Conservation (phyloP, 306 rosid species). For the Lathyrus oleraceus region DNA sequence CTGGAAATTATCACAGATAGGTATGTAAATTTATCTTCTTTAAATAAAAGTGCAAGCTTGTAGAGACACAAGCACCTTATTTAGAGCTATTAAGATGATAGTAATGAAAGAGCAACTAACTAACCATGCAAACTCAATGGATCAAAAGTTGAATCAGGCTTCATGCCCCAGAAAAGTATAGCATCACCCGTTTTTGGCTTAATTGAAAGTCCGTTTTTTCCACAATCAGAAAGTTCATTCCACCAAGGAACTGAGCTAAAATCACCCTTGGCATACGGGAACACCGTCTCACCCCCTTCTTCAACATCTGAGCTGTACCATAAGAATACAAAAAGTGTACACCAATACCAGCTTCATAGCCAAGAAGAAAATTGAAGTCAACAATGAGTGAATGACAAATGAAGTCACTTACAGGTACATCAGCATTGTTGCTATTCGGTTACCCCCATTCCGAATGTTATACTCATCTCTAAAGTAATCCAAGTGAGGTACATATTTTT, state of each 20-base stretch:
- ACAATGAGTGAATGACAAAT: no score
- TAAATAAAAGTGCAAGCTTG: constrained; percentile 9
- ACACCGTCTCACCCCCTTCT: constrained; percentile 99
- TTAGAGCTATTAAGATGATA: background rate
- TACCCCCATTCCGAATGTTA: constrained; percentile 75
- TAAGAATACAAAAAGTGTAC: constrained; percentile 27
- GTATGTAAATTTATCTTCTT: constrained; percentile 13
- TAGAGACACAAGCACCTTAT: background rate
- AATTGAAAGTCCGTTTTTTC: constrained; percentile 74
- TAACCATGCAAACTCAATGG: constrained; percentile 88
- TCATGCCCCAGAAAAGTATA: constrained; percentile 97
- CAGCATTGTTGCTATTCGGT: constrained; percentile 86
- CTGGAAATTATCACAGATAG: constrained; percentile 46
- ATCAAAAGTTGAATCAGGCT: constrained; percentile 79
- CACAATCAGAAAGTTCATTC: constrained; percentile 92
- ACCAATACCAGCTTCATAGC: constrained; percentile 10
- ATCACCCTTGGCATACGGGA: constrained; percentile 82
- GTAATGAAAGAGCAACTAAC: constrained; percentile 40
- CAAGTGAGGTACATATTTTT: constrained; percentile 81
- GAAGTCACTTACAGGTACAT: constrained; percentile 85
- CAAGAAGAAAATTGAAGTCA: background rate
- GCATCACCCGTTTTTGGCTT: constrained; percentile 97
- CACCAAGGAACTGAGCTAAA: constrained; percentile 94
- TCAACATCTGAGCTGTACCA: constrained; percentile 88
- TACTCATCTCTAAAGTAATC: constrained; percentile 72